Evolutionary conservation across 148 eudicot genomes (phyloP).

Genomic region (Dysphania ambrosioides): DNA sequence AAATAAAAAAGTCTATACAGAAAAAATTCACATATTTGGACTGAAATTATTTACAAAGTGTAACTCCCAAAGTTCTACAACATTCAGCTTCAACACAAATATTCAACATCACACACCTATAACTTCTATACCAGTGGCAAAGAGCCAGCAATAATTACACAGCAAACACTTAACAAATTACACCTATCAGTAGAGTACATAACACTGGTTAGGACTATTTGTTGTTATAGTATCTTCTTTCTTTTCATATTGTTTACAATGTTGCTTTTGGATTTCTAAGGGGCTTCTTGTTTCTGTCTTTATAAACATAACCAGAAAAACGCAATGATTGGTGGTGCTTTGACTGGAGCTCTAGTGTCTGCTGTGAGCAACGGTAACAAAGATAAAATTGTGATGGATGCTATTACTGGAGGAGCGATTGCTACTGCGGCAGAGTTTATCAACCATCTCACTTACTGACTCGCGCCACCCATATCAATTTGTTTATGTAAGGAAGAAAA

Average conservation of each 20-base stretch:
- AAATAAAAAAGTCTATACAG: too few species aligned
- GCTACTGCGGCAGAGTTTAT: conserved; percentile 85
- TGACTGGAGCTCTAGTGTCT: conserved; percentile 76
- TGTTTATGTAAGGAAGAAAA: conserved; percentile 12
- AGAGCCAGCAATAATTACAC: too few species aligned
- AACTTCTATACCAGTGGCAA: too few species aligned
- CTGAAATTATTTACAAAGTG: too few species aligned
- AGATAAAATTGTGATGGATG: conserved; percentile 67
- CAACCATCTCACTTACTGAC: conserved; percentile 39
- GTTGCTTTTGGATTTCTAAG: not conserved
- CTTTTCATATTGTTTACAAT: not conserved
- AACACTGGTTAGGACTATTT: not conserved
- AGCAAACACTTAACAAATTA: too few species aligned
- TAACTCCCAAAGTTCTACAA: too few species aligned
- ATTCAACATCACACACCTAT: too few species aligned
- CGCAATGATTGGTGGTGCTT: conserved; percentile 68
- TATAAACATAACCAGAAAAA: conserved; percentile 50
- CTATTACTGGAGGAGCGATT: conserved; percentile 76
- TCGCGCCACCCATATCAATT: conserved; percentile 10
- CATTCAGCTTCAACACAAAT: too few species aligned
- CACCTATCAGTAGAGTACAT: too few species aligned
- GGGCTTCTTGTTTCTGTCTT: not conserved
- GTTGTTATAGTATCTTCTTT: not conserved
- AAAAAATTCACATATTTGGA: too few species aligned
- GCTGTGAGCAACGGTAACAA: conserved; percentile 43